These are phyloP conservation scores for Neocucurbitaria cava DNA, from an alignment of 2,329 filamentous ascomycete genomes.

Conservation along the genomic window DNA sequence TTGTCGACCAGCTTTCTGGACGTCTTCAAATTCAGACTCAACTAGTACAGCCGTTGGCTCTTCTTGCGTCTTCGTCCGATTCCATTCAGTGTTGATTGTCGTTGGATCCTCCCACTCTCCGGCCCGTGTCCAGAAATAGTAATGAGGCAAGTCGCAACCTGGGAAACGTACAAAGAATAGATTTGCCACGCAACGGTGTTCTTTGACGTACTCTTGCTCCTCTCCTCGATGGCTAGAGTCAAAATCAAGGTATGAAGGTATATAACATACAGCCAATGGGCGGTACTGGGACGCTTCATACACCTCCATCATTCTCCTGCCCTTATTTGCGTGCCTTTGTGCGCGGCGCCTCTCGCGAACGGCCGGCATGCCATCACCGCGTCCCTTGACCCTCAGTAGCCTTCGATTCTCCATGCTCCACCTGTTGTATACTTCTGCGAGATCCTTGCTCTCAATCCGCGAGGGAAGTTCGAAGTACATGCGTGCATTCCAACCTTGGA, in stretches of 20 bases:
- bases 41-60: neutral
- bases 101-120: slow-evolving; percentile 34
- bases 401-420: slow-evolving; percentile 18
- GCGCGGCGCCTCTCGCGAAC: slow-evolving; percentile 10
- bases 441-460: slow-evolving; percentile 6
- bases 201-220: neutral
- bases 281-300: slow-evolving; percentile 28
- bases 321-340: slow-evolving; percentile 18
- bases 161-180: slow-evolving; percentile 39
- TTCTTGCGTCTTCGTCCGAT: neutral
- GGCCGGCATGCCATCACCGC: neutral
- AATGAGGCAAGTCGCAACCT: slow-evolving; percentile 40
- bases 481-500: slow-evolving; percentile 35
- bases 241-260: slow-evolving; percentile 36
- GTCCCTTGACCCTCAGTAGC: slow-evolving; percentile 5
- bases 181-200: slow-evolving; percentile 15
- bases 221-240: neutral
- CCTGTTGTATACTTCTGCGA: slow-evolving; percentile 27
- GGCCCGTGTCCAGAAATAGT: slow-evolving; percentile 38
- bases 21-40: neutral
- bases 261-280: slow-evolving; percentile 29
- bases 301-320: slow-evolving; percentile 22
- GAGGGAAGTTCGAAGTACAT: slow-evolving; percentile 37
- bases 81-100: slow-evolving; percentile 22
- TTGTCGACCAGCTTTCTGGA: neutral